Conservation (phyloP, 495 filamentous ascomycete species). For the Aspergillus haitiensis region DNA sequence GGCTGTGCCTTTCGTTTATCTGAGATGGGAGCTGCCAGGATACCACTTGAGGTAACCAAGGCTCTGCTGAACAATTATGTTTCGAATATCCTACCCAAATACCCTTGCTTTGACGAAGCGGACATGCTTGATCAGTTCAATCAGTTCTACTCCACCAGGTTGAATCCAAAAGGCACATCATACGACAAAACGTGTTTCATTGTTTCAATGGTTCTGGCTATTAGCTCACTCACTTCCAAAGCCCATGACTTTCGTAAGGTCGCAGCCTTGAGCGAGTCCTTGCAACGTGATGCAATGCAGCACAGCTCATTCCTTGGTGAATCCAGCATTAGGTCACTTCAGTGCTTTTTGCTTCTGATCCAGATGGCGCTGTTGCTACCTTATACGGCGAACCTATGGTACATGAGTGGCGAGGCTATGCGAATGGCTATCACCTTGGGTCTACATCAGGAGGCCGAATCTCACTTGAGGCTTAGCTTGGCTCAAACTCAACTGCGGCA, state of each 20-base stretch:
- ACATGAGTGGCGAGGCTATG: constrained; percentile 2
- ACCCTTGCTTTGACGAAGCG: neutral
- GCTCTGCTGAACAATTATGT: neutral
- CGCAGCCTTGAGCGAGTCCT: neutral
- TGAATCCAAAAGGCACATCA: neutral
- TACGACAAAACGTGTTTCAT: neutral
- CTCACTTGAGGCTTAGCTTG: neutral
- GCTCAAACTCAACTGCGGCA: neutral
- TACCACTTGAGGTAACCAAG: neutral
- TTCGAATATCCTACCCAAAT: neutral
- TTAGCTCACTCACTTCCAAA: constrained; percentile 1
- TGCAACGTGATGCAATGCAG: constrained; percentile 2
- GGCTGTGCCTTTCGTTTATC: neutral
- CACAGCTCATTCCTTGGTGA: neutral
- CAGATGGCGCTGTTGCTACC: neutral
- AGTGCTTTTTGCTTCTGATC: neutral
- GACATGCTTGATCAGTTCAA: neutral
- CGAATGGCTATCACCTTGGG: neutral
- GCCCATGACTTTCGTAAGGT: neutral
- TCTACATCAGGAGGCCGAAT: neutral
- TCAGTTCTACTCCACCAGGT: neutral
- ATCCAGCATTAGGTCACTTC: neutral
- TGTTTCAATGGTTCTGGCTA: constrained; percentile 1
- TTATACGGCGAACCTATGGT: neutral
- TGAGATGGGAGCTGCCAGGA: neutral